Conservation (phyloP, 164 flowering plant species). For the Cinnamomum chago region DNA sequence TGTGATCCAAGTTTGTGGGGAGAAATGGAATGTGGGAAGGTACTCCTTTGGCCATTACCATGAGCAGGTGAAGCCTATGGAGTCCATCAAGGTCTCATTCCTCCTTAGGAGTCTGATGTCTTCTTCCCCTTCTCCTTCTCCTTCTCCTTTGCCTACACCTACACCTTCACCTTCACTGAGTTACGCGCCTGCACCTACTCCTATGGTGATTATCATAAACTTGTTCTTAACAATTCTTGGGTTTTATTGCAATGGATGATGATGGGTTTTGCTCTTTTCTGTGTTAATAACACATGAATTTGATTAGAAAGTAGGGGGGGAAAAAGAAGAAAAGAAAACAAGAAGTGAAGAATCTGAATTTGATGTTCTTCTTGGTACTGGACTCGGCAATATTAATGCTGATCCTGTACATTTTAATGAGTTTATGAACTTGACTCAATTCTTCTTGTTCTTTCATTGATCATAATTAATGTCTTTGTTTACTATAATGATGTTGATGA, state of each 20-base stretch:
- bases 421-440: not conserved
- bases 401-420: too few species aligned
- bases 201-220: not conserved
- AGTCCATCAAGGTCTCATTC: constrained; percentile 24
- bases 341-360: too few species aligned
- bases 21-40: constrained; percentile 8
- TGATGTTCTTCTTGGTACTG: too few species aligned
- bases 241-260: not conserved
- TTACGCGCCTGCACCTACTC: not conserved
- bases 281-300: not conserved
- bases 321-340: too few species aligned
- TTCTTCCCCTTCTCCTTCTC: not conserved
- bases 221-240: not conserved
- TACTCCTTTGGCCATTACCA: not conserved
- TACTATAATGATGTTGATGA: not conserved
- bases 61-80: constrained; percentile 27
- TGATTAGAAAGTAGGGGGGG: too few species aligned
- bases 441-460: not conserved
- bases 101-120: constrained; percentile 9
- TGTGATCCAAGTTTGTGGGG: constrained; percentile 19
- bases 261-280: constrained; percentile 7
- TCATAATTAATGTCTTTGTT: not conserved
- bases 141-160: constrained; percentile 2
- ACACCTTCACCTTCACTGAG: not conserved
- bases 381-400: too few species aligned